Evolutionary conservation across 108 stramenopile genomes (phyloP).

Genomic region (Cyclotella cryptica): DNA sequence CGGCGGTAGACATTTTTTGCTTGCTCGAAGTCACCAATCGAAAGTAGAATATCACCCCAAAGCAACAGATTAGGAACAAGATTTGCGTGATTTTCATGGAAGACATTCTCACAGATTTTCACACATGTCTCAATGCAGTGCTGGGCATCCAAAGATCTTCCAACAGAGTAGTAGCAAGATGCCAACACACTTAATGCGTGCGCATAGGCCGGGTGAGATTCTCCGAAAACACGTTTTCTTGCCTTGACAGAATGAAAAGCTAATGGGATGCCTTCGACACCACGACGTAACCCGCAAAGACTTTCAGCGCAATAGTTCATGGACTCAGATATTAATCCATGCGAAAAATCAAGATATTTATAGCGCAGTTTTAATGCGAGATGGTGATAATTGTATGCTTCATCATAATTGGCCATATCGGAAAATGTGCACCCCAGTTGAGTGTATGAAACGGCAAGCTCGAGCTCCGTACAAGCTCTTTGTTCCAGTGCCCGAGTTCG

Average conservation of each 20-base stretch:
- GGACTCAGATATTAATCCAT: constrained; percentile 55
- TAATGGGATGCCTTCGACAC: constrained; percentile 55
- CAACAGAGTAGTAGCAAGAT: constrained; percentile 52
- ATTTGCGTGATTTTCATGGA: constrained; percentile 57
- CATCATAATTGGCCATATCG: constrained; percentile 38
- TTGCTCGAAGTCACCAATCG: constrained; percentile 43
- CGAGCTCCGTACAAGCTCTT: constrained; percentile 52
- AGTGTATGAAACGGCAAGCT: constrained; percentile 57
- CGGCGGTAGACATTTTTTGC: constrained; percentile 43
- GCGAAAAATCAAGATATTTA: constrained; percentile 55
- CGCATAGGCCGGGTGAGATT: constrained; percentile 54
- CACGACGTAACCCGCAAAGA: constrained; percentile 53
- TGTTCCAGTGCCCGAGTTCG: constrained; percentile 50
- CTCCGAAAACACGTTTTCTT: constrained; percentile 49
- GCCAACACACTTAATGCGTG: constrained; percentile 56
- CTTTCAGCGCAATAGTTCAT: constrained; percentile 58
- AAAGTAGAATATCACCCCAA: constrained; percentile 51
- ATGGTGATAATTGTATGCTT: constrained; percentile 51
- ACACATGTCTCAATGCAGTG: constrained; percentile 52
- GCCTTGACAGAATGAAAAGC: constrained; percentile 54
- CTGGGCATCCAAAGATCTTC: constrained; percentile 54
- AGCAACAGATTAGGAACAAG: constrained; percentile 57
- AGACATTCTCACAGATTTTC: constrained; percentile 52
- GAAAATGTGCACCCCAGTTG: constrained; percentile 58
- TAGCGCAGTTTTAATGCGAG: constrained; percentile 45